Base-by-base conservation (phyloP, 2,329 filamentous ascomycete species). In the Aureobasidium mangrovei region DNA sequence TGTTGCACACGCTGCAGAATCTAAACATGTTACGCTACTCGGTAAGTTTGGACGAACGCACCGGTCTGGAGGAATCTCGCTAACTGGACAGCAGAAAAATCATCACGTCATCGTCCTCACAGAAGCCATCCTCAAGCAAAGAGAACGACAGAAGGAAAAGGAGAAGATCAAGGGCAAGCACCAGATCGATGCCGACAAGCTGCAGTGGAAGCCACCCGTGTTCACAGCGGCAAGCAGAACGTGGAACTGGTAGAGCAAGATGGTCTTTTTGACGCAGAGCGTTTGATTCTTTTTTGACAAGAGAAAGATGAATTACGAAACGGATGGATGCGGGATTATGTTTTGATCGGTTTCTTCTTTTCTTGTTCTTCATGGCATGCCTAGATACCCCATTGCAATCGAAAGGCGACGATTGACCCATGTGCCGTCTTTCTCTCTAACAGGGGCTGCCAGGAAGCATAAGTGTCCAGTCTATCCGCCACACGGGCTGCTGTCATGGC, bases 31-130 rank as follows among this genome's bases (percentile, higher is more conserved):
- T 97, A 66, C 81, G 93, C 43, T 97, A 97, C 67, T 89, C 91
- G 63, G 76, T 78, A 70, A 64, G 74, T 69, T 8, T n/a, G 8
- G 10, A 5, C 8, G 12, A 39, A 9, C 6, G 12, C 6, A 9
- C 36, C 7, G 36, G n/a, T 6, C 24, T 4, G 10, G 41, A 40
- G 26, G 4, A 8, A 36, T 39, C 27, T 49, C 33, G 31, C 49
- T 44, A 26, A 39, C 53, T 42, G n/a, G 26, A 41, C 38, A 41
- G 47, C 46, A 55, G 42, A 95, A 95, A 76, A 91, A 91, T 60
- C 91, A 95, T 66, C 93, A 97, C 76, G 91, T 97, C 68, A 88
- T 98, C 62, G 89, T 97, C 27, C 77, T 98, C 32, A 91, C 91
- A 0, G 86, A 93, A 59, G 84, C 88, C 57, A 79, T 95, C 49